Evolutionary conservation across 208 protist genomes (phyloP).

Genomic region (Crithidia sp.): DNA sequence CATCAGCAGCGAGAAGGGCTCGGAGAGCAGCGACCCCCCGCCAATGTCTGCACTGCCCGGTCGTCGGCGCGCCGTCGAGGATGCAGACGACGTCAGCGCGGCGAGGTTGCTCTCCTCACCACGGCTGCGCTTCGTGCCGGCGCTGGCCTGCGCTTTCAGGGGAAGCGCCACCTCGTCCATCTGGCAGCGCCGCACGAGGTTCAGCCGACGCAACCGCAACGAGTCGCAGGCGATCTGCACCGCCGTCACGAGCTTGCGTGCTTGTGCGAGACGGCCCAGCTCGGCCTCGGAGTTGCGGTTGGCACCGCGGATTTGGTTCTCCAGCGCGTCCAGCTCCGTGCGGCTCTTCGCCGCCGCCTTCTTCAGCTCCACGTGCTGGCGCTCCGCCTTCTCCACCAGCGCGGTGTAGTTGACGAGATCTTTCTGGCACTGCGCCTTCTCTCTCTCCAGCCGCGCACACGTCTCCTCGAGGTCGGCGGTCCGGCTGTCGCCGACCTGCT

Average conservation of each 20-base stretch:
- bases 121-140: conserved; percentile 56
- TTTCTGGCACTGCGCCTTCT: conserved; percentile 66
- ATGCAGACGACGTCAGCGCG: neutral
- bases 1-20: conserved; percentile 64
- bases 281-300: conserved; percentile 60
- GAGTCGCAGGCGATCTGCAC: conserved; percentile 85
- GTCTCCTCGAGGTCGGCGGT: conserved; percentile 46
- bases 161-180: conserved; percentile 88
- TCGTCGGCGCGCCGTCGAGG: neutral
- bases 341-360: conserved; percentile 39
- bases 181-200: conserved; percentile 79
- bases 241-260: conserved; percentile 63
- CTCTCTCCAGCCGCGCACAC: conserved; percentile 44
- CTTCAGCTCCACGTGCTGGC: conserved; percentile 45
- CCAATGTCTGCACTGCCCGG: neutral
- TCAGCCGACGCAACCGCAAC: conserved; percentile 75
- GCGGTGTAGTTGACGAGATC: conserved; percentile 62
- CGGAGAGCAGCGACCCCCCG: conserved; percentile 34
- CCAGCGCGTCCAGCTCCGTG: conserved; percentile 57
- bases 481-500: conserved; percentile 49
- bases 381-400: conserved; percentile 59
- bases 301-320: conserved; percentile 64
- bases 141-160: conserved; percentile 43
- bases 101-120: conserved; percentile 23
- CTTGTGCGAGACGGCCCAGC: conserved; percentile 59